phyloP scores from a whole-genome alignment of 2,329 filamentous ascomycete genomes.

The Aspergillus aculeatus region DNA sequence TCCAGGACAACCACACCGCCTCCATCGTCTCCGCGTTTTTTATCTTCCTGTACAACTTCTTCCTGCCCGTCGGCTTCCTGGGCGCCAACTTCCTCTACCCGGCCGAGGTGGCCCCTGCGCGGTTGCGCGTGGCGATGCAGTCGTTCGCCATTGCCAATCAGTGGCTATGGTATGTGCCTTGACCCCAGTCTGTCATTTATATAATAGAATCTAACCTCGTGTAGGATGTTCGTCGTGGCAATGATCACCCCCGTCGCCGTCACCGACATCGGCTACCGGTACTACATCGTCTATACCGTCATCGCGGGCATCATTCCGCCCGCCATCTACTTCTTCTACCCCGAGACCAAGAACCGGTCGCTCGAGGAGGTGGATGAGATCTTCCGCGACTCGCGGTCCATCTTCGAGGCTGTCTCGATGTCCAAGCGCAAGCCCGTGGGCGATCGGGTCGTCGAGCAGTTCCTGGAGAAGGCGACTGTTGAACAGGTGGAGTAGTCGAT shows the following conservation, averaged over 20 bases:
- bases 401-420: slow-evolving; percentile 11
- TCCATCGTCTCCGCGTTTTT: slow-evolving; percentile 16
- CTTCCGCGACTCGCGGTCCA: slow-evolving; percentile 18
- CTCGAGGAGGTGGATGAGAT: slow-evolving; percentile 20
- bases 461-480: slow-evolving; percentile 1
- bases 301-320: slow-evolving; percentile 14
- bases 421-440: slow-evolving; percentile 2
- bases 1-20: slow-evolving; percentile 6
- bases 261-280: slow-evolving; percentile 17
- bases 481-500: background rate
- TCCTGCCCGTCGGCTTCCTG: slow-evolving; percentile 22
- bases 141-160: slow-evolving; percentile 16
- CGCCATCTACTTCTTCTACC: slow-evolving; percentile 22
- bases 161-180: slow-evolving; percentile 15
- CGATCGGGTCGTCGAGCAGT: background rate
- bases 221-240: slow-evolving; percentile 21
- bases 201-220: background rate
- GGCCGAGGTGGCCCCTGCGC: slow-evolving; percentile 20
- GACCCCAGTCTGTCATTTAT: no score
- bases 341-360: slow-evolving; percentile 21
- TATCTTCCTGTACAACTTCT: slow-evolving; percentile 23
- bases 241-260: slow-evolving; percentile 23
- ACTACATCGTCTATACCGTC: slow-evolving; percentile 22
- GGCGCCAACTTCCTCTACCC: slow-evolving; percentile 23
- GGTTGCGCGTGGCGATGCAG: slow-evolving; percentile 20